Base-by-base conservation (phyloP, 2,329 filamentous ascomycete genomes). In the Pseudogymnoascus destructans region DNA sequence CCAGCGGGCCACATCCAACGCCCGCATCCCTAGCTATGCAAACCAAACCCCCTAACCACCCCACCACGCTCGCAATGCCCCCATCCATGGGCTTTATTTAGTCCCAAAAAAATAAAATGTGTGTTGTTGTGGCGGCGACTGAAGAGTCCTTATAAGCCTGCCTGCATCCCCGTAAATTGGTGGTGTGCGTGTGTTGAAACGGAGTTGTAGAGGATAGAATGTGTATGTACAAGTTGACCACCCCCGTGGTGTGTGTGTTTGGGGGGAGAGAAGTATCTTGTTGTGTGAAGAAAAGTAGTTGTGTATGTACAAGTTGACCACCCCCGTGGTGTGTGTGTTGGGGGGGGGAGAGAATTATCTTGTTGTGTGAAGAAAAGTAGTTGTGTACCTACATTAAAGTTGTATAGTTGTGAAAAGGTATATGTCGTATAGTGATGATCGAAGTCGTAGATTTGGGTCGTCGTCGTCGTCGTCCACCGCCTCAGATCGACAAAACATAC, bases 401-500 rank as follows among this genome's bases (percentile, higher is more conserved):
- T 40, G 21, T 23, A 11, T 42, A n/a, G 21, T 25, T 15, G 21
- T 49, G n/a, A 30, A 30, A 30, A 30, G 27, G 40, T 25, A 49
- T n/a, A 23, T 9, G 19, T 25, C 13, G 40, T 49, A 25, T 42
- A 8, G 3, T 40, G 17, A 38, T 11, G 3, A 40, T 21, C 19
- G 19, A 40, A 21, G 10, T 40, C 36, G 15, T 42, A 10, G 35
- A n/a, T 11, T 5, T 17, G 4, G 8, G 19, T 13, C 10, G 36
- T 11, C n/a, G n/a, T 36, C n/a, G 15, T 36, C 7, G 8, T n/a
- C n/a, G n/a, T n/a, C n/a, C n/a, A n/a, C 46, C 10, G 49, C 9
- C 4, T 21, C 7, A 89, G 66, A 89, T 75, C 61, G 87, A 90
- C 66, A 91, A 77, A 68, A 91, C 86, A 70, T 89, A 88, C 67